A percentile compares a stretch with the other conserved stretches of the same genome.
These are phyloP conservation scores for Schwanniomyces occidentalis DNA, from an alignment of 805 yeast genomes.

Conservation along the genomic window DNA sequence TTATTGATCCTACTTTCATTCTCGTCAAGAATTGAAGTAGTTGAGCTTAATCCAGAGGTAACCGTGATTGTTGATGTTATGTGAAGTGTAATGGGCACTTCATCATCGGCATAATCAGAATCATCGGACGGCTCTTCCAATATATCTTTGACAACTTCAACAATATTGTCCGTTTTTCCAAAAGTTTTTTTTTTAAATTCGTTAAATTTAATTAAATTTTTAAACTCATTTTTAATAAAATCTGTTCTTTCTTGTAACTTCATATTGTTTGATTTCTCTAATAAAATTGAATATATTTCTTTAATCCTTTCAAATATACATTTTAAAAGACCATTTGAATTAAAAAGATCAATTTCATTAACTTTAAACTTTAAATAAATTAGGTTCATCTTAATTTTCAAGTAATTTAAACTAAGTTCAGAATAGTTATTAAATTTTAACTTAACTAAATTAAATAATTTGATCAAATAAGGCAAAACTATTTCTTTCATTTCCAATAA, in stretches of 20 bases:
- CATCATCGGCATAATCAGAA: conserved; percentile 13
- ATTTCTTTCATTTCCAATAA: neutral
- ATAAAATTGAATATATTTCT: conserved; percentile 5
- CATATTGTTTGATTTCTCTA: conserved; percentile 10
- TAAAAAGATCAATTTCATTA: no score
- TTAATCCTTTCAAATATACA: conserved; percentile 1
- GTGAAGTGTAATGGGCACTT: conserved; percentile 19
- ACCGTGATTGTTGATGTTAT: conserved; percentile 27
- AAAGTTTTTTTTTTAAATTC: conserved; percentile 11
- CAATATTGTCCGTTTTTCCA: conserved; percentile 11
- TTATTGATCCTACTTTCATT: conserved; percentile 21
- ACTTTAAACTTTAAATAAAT: neutral
- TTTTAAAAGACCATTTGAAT: no score
- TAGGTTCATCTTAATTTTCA: neutral
- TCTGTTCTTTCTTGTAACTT: conserved; percentile 20
- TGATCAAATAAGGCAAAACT: neutral
- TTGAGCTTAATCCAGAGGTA: conserved; percentile 2
- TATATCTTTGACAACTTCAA: conserved; percentile 22
- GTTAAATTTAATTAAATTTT: conserved; percentile 21
- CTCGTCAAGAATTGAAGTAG: neutral
- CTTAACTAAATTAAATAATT: neutral
- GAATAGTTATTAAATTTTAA: neutral
- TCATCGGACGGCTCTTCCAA: conserved; percentile 15
- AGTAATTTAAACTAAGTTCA: neutral
- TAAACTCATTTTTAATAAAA: conserved; percentile 27